phyloP scores from a whole-genome alignment of 306 rosid species.

The Dryas alaskensis region DNA sequence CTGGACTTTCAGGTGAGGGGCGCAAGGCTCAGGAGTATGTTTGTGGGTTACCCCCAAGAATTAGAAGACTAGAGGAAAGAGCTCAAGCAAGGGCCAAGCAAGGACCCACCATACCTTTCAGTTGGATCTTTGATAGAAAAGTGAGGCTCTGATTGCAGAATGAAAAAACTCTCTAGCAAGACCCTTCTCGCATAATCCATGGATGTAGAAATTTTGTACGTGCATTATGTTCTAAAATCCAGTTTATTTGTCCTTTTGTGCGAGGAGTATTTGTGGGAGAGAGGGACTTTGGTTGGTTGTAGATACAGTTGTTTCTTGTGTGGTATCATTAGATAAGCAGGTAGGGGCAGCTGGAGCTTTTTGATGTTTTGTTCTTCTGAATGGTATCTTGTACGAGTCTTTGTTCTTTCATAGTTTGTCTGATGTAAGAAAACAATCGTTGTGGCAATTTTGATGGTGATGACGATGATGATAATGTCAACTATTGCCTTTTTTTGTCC shows the following conservation, averaged over 20 bases:
- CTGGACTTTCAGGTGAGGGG: constrained; percentile 72
- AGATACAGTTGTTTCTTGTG: constrained; percentile 34
- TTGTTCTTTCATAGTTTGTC: constrained; percentile 7
- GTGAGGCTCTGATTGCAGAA: constrained; percentile 49
- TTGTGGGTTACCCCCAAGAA: constrained; percentile 74
- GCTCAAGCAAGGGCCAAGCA: constrained; percentile 65
- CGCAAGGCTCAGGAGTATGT: constrained; percentile 82
- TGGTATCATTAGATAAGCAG: constrained; percentile 20
- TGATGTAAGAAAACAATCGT: constrained; percentile 30
- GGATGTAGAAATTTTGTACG: constrained; percentile 7
- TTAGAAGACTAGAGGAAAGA: constrained; percentile 82
- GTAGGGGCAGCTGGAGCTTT: constrained; percentile 32
- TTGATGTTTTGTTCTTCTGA: constrained; percentile 31
- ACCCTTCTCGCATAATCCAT: not conserved
- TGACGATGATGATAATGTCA: not conserved
- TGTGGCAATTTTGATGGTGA: constrained; percentile 39
- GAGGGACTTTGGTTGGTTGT: constrained; percentile 17
- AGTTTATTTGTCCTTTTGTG: constrained; percentile 17
- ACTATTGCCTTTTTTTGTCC: no score
- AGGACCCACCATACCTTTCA: constrained; percentile 42
- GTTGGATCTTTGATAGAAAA: constrained; percentile 77
- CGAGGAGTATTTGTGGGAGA: constrained; percentile 8
- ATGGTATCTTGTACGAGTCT: constrained; percentile 18
- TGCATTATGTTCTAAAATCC: constrained; percentile 15
- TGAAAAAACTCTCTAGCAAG: constrained; percentile 3